Evolutionary conservation across 768 basidiomycete species (phyloP).

Genomic region (Leucocoprinus leucothites): DNA sequence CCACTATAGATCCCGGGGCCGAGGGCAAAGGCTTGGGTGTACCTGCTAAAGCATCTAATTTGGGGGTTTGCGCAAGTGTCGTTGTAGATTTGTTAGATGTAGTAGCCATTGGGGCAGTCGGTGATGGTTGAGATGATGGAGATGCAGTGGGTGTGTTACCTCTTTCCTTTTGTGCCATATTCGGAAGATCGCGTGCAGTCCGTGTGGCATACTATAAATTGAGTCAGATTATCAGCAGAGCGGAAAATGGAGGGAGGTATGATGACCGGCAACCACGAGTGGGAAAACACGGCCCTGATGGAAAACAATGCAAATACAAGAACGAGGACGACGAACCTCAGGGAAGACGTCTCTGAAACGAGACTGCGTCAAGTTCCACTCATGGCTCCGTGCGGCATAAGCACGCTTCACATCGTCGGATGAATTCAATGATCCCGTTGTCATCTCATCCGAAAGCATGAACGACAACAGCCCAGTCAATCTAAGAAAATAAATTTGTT

Average conservation of each 20-base stretch:
- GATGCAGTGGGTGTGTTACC: constrained; percentile 36
- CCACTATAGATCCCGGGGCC: constrained; percentile 10
- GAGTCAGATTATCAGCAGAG: constrained; percentile 5
- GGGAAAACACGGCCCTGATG: constrained; percentile 14
- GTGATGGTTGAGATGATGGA: constrained; percentile 3
- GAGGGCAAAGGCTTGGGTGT: constrained; percentile 10
- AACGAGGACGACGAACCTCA: constrained; percentile 52
- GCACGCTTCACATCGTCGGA: constrained; percentile 73
- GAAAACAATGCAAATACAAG: constrained; percentile 4
- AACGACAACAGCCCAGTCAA: constrained; percentile 91
- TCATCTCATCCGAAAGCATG: constrained; percentile 96
- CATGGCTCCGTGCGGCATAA: constrained; percentile 78
- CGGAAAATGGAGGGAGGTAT: constrained; percentile 1
- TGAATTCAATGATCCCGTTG: constrained; percentile 87
- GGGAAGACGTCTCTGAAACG: constrained; percentile 88
- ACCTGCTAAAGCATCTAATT: constrained; percentile 2
- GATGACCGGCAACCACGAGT: constrained; percentile 12
- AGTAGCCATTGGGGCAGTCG: background rate
- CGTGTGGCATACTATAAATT: constrained; percentile 62
- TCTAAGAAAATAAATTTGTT: constrained; percentile 37
- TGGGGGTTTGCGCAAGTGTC: background rate
- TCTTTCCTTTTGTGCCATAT: constrained; percentile 85
- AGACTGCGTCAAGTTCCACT: constrained; percentile 77
- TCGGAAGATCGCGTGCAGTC: constrained; percentile 72
- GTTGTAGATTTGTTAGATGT: constrained; percentile 8